Base-by-base conservation (phyloP, 139 green algal genomes). In the Ettlia oleoabundans region DNA sequence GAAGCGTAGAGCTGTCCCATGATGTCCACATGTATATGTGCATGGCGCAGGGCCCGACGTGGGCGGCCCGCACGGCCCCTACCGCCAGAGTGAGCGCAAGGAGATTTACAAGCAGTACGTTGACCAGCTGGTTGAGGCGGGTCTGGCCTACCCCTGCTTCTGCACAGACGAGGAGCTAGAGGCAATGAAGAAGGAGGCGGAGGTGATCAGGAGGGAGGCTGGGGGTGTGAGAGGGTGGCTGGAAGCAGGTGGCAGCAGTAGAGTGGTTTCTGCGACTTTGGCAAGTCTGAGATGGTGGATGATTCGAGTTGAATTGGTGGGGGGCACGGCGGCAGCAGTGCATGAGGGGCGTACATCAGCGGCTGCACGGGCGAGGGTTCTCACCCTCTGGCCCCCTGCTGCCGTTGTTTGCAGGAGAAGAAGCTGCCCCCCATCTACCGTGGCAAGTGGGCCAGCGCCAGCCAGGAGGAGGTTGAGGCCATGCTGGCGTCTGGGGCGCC, bases 161-260 rank as follows among this genome's bases (percentile, higher is more conserved):
- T 99, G 97, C 95, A 98, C 94, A 6, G 97, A 99, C 71, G 96
- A 98, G 88, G 95, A 97, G 89, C 88, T 97, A 33, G 90, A 93
- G 58, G 73, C 84, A 24, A 97, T 98, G 95, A 94, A 94, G 85
- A 90, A 84, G 79, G 92, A 98, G n/a, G 94, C 95, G 10, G 95
- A 98, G 73, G 73, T 68, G 73, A 1, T 37, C 5, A 65, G 55
- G 18, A 5, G 21, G 21, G 18, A n/a, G 15, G 55, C 18, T 65
- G 55, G 5, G 15, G 55, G 47, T 10, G 47, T 58, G 47, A 58
- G 13, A 15, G 47, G 47, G 47, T 58, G 47, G 15, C 47, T 24
- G 47, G 13, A 58, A 58, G 47, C n/a, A n/a, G n/a, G n/a, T n/a
- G n/a, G n/a, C n/a, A n/a, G n/a, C n/a, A n/a, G n/a, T n/a, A n/a